Evolutionary conservation across 202 grass and related monocot species (phyloP), one percentile per base, ranked within the genome.

Genomic region (Cymbopogon flexuosus): DNA sequence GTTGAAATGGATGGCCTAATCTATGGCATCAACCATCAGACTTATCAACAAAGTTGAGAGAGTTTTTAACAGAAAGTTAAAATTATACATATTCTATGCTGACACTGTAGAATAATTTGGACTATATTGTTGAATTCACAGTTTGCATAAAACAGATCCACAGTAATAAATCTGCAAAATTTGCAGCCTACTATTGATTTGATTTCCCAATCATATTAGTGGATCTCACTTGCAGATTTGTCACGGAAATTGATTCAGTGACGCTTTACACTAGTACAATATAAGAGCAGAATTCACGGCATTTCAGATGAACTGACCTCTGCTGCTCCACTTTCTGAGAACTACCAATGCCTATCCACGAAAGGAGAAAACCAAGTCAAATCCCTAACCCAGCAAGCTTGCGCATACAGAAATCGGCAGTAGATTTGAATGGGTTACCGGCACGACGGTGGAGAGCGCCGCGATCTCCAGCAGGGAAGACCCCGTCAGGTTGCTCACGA

Each of bases 401-500:
- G 31, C 8, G 33, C 27, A 22, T 15, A 69, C n/a, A 49, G 66
- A 82, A 58, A 45, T 9, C 31, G 33, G 41, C 12, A 31, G 13
- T 10, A 61, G 77, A 62, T 41, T 78, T 31, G 58, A 62, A 51
- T 45, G 14, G 23, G 43, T 77, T 80, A 97, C 94, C 72, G 91
- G 94, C 51, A 97, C 81, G 22, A 94, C 86, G 27, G 84, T 82
- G 41, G 94, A 92, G 40, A 97, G 87, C 6, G 84, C 90, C 6
- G 81, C 90, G 34, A 97, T 92, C 84, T 97, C 94, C 34, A 79
- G 9, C 58, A 94, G 82, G 16, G 91, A 97, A 39, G 94, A 89
- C 37, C 94, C 94, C 10, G 84, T 73, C 66, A 97, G 82, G 84
- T 97, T 94, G 90, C 94, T 97, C 40, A 97, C 94, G 30, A 97